Evolutionary conservation across 2,329 filamentous ascomycete species (phyloP), one percentile per base, ranked within the genome.

Genomic region (Acrocalymma vagum): DNA sequence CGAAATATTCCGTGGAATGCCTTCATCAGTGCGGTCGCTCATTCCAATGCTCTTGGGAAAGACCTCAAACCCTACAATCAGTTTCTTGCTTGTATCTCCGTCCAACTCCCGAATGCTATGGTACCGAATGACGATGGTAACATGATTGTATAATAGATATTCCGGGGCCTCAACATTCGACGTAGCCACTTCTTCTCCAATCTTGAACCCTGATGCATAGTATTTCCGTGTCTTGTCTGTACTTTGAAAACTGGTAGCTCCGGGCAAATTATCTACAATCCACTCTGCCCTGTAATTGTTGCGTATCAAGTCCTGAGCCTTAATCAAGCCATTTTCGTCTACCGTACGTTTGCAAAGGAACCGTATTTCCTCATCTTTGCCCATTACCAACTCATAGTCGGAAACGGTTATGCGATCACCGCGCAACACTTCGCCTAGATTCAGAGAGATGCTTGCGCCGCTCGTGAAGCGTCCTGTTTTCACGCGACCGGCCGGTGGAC

Each of bases 261-360:
- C 90, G 1, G 91, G 90, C 8, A 96, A 78, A 60, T 95, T 95
- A 69, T 96, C 90, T 51, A 94, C 87, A 54, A 95, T 95, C 91
- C 90, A 95, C 70, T 95, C 90, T 2, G 86, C 85, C n/a, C 94
- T 84, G 67, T 94, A 95, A 23, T 87, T 88, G 37, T 91, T 82
- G 46, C 80, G 81, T 25, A 95, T 85, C 60, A 95, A 73, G 48
- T 91, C 78, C 55, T 81, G 82, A 4, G 88, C 87, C 63, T 83
- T 81, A 55, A 80, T 78, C 42, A 95, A 69, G 30, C 85, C 86
- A 29, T 77, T 76, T 25, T 82, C 78, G 48, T 81, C 80, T 11
- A 94, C 76, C 38, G 86, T 78, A 34, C 79, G 79, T 24, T 80
- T 86, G 72, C 91, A 94, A 9, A 95, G 79, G 55, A 85, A 80